These are phyloP conservation scores for Quercus bicolor DNA, from an alignment of 306 rosid genomes.

Conservation along the genomic window DNA sequence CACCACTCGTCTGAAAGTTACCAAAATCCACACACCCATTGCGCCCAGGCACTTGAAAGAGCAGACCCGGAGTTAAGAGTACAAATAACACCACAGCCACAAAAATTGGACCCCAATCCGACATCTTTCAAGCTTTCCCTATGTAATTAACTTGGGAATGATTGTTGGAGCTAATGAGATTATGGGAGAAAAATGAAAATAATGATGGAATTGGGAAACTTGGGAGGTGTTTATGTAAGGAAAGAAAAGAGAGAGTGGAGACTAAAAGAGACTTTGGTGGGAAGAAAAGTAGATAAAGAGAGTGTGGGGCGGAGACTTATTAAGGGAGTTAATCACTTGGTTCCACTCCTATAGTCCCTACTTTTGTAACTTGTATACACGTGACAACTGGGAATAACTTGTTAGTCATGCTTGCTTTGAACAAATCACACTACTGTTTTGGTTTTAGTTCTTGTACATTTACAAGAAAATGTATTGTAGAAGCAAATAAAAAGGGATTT, in stretches of 20 bases:
- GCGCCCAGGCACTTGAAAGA: slow-evolving; percentile 75
- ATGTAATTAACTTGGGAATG: neutral
- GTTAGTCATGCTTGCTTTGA: neutral
- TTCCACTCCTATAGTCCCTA: slow-evolving; percentile 17
- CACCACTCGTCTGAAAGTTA: slow-evolving; percentile 76
- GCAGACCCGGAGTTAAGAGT: slow-evolving; percentile 67
- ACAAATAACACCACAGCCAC: slow-evolving; percentile 70
- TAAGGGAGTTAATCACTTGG: slow-evolving; percentile 24
- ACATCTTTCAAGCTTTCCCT: slow-evolving; percentile 28
- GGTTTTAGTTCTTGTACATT: neutral
- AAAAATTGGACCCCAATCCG: slow-evolving; percentile 81
- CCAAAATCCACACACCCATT: slow-evolving; percentile 77
- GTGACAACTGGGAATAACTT: neutral
- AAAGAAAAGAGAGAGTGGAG: neutral
- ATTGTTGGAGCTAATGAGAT: neutral
- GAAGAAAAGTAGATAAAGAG: slow-evolving; percentile 18
- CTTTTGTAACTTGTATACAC: neutral
- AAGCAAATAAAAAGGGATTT: neutral
- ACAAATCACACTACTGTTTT: neutral
- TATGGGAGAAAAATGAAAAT: neutral
- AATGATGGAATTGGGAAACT: neutral
- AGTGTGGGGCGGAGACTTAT: slow-evolving; percentile 30
- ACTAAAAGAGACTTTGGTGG: slow-evolving; percentile 24
- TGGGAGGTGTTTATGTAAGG: neutral
- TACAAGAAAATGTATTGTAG: neutral